A percentile compares a stretch with the other conserved stretches of the same genome.
phyloP scores from a whole-genome alignment of 2,329 filamentous ascomycete genomes.

The Curvularia eragrostidis region DNA sequence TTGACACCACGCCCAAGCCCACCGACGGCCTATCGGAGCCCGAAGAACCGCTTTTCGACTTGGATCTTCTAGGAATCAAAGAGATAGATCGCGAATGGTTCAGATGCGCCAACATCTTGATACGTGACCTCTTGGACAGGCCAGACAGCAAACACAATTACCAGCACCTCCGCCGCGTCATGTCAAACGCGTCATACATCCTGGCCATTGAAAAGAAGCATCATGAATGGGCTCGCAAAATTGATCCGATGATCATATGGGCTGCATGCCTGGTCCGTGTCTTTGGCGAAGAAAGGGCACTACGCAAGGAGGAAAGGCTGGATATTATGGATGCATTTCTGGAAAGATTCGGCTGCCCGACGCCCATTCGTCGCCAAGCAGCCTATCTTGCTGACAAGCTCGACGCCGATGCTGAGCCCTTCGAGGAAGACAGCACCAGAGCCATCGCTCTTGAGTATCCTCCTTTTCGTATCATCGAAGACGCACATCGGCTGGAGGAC shows the following conservation, averaged over 20 bases:
- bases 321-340: constrained; percentile 1
- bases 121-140: neutral
- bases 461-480: neutral
- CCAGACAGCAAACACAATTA: neutral
- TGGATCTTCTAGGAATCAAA: neutral
- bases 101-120: neutral
- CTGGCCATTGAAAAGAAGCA: neutral
- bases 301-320: no score
- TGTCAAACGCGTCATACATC: neutral
- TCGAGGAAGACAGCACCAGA: neutral
- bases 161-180: constrained; percentile 5
- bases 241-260: neutral
- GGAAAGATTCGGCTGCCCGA: neutral
- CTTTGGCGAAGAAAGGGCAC: neutral
- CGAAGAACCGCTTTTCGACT: constrained; percentile 1
- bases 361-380: neutral
- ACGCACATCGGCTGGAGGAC: neutral
- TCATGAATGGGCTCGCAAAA: neutral
- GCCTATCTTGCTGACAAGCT: neutral
- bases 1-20: no score
- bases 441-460: neutral
- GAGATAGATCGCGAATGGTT: constrained; percentile 1
- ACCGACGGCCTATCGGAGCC: no score
- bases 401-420: neutral
- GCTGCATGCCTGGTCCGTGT: constrained; percentile 1